phyloP scores from a whole-genome alignment of 495 filamentous ascomycete species.

The Penicillium lagena region DNA sequence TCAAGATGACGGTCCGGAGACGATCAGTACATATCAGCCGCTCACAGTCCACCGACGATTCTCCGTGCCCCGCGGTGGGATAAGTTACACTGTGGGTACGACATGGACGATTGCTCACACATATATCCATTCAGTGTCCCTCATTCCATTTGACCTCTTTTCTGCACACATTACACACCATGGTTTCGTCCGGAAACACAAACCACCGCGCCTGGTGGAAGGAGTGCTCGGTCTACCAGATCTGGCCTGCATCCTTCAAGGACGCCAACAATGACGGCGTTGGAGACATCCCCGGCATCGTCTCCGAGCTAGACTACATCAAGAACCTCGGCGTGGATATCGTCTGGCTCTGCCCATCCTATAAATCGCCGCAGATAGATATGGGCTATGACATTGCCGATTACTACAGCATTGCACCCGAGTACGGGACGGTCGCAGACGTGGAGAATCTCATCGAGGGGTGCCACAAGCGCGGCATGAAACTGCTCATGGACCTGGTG shows the following conservation, averaged over 20 bases:
- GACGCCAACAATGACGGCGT: slow-evolving; percentile 63
- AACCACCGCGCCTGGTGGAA: slow-evolving; percentile 49
- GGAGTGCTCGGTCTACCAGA: slow-evolving; percentile 58
- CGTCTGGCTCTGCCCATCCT: slow-evolving; percentile 64
- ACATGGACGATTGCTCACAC: slow-evolving; percentile 6
- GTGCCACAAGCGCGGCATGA: slow-evolving; percentile 54
- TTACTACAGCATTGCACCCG: slow-evolving; percentile 55
- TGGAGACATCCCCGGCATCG: slow-evolving; percentile 62
- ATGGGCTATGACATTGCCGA: slow-evolving; percentile 65
- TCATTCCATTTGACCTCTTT: too few relatives aligned
- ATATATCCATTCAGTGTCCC: background rate
- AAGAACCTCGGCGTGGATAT: slow-evolving; percentile 56
- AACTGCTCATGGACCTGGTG: slow-evolving; percentile 66
- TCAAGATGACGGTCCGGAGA: slow-evolving; percentile 4
- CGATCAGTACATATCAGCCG: slow-evolving; percentile 4
- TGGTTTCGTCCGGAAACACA: slow-evolving; percentile 20
- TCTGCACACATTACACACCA: slow-evolving; percentile 2
- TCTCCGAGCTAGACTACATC: slow-evolving; percentile 60
- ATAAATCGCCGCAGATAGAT: slow-evolving; percentile 57
- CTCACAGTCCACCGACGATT: slow-evolving; percentile 10
- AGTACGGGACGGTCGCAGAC: slow-evolving; percentile 58
- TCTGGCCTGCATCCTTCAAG: slow-evolving; percentile 61
- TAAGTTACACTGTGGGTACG: slow-evolving; percentile 5
- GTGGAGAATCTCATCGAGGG: slow-evolving; percentile 57
- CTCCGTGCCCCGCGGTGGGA: slow-evolving; percentile 23